These are phyloP conservation scores for Rosa hybrid DNA, from an alignment of 331 rosid genomes.

Conservation along the genomic window DNA sequence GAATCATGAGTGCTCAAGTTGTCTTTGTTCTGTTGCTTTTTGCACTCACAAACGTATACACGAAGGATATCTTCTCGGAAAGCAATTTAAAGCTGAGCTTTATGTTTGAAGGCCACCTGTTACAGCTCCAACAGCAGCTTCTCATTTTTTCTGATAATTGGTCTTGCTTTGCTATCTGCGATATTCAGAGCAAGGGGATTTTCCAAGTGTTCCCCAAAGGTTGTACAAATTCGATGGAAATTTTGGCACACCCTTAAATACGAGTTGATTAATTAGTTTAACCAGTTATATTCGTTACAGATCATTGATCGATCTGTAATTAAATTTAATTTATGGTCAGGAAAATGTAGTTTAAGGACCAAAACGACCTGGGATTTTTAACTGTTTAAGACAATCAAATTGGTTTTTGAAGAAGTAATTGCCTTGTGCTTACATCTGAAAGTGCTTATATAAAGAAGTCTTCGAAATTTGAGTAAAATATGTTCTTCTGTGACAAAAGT, in stretches of 20 bases:
- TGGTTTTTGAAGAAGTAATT: no score
- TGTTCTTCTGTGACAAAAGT: no score
- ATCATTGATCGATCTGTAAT: no score
- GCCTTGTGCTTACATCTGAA: no score
- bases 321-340: no score
- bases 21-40: slow-evolving; percentile 79
- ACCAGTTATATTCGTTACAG: no score
- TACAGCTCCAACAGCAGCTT: slow-evolving; percentile 22
- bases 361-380: no score
- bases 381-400: no score
- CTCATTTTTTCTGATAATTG: slow-evolving; percentile 2
- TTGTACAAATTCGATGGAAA: slow-evolving; percentile 22
- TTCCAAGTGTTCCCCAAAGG: slow-evolving; percentile 23
- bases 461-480: no score
- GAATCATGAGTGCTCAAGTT: slow-evolving; percentile 89
- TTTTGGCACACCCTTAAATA: slow-evolving; percentile 8
- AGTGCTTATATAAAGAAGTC: no score
- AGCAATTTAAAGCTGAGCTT: slow-evolving; percentile 48
- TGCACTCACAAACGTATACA: slow-evolving; percentile 72
- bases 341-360: no score
- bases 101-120: slow-evolving; percentile 7
- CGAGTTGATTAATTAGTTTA: no score
- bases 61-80: slow-evolving; percentile 65
- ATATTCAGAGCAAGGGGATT: slow-evolving; percentile 18
- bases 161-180: slow-evolving; percentile 1